Percentiles rank a stretch among this genome's conserved stretches.
phyloP scores from a whole-genome alignment of 1,139 yeast genomes.

The Yamadazyma jaroonii region DNA sequence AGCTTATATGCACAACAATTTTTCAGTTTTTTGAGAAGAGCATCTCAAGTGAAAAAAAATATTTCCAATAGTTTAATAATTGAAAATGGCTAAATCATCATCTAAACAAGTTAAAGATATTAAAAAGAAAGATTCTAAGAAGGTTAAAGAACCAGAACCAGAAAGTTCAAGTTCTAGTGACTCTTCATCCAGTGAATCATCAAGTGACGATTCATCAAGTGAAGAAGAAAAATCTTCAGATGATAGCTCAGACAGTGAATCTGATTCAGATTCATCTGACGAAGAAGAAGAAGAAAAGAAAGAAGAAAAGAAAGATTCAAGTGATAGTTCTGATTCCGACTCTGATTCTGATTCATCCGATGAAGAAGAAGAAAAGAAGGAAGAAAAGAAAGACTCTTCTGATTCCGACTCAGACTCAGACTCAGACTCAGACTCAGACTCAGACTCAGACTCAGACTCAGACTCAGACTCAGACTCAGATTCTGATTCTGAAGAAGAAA shows the following conservation, averaged over 20 bases:
- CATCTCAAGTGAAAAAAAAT: slow-evolving; percentile 9
- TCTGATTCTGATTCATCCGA: slow-evolving; percentile 15
- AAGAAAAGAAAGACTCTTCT: slow-evolving; percentile 11
- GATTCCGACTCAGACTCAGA: slow-evolving; percentile 14
- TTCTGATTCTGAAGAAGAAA: slow-evolving; percentile 9
- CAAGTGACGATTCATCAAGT: slow-evolving; percentile 14
- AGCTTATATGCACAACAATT: slow-evolving; percentile 1
- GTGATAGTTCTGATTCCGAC: slow-evolving; percentile 1
- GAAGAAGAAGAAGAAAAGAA: slow-evolving; percentile 20
- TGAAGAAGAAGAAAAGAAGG: slow-evolving; percentile 16
- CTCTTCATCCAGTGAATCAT: slow-evolving; percentile 1
- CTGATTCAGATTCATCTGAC: slow-evolving; percentile 8
- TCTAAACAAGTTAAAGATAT: slow-evolving; percentile 17
- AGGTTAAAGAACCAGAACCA: slow-evolving; percentile 12
- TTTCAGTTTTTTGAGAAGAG: slow-evolving; percentile 5
- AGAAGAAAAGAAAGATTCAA: slow-evolving; percentile 3
- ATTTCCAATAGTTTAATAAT: slow-evolving; percentile 1
- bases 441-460: slow-evolving; percentile 7
- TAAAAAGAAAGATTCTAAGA: slow-evolving; percentile 17
- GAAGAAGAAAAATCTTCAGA: slow-evolving; percentile 5
- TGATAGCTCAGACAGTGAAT: slow-evolving; percentile 2
- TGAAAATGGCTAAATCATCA: slow-evolving; percentile 28
- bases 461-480: slow-evolving; percentile 14
- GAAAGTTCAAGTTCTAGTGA: slow-evolving; percentile 15
- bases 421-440: slow-evolving; percentile 18